A percentile compares a stretch with the other conserved stretches of the same genome.
phyloP scores from a whole-genome alignment of 805 yeast species.

The Saturnispora saitoi region DNA sequence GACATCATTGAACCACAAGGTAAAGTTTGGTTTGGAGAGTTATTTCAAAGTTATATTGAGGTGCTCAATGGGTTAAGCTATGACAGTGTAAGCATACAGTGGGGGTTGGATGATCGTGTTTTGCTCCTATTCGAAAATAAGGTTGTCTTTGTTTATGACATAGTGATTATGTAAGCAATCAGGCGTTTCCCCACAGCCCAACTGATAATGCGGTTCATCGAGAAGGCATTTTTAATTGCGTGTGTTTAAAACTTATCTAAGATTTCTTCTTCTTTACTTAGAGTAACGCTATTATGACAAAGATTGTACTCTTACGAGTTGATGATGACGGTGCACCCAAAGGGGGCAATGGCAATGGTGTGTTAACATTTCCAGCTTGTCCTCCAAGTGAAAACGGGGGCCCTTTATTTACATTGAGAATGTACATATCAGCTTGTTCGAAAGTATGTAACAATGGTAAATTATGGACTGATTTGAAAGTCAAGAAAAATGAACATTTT shows the following conservation, averaged over 20 bases:
- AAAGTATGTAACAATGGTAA: conserved; percentile 61
- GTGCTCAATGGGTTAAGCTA: conserved; percentile 16
- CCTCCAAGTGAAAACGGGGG: conserved; percentile 32
- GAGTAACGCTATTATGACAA: conserved; percentile 20
- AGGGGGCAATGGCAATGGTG: conserved; percentile 34
- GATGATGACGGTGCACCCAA: conserved; percentile 41
- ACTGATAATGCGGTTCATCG: neutral
- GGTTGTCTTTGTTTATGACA: conserved; percentile 20
- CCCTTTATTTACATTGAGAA: conserved; percentile 40
- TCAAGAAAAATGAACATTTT: conserved; percentile 33
- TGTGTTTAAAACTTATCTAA: neutral
- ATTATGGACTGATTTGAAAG: conserved; percentile 69
- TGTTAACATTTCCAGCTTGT: conserved; percentile 41
- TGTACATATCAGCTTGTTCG: conserved; percentile 70
- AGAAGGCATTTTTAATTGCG: neutral
- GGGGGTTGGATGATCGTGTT: conserved; percentile 19
- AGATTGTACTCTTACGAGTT: conserved; percentile 39
- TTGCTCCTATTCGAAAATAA: conserved; percentile 16
- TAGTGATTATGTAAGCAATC: neutral
- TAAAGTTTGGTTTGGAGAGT: conserved; percentile 13
- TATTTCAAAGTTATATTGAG: conserved; percentile 17
- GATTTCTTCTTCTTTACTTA: neutral
- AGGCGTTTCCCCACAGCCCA: neutral
- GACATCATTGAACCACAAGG: neutral
- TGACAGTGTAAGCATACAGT: conserved; percentile 17